Evolutionary conservation across 306 rosid genomes (phyloP).

Genomic region (Prosopis cineraria): DNA sequence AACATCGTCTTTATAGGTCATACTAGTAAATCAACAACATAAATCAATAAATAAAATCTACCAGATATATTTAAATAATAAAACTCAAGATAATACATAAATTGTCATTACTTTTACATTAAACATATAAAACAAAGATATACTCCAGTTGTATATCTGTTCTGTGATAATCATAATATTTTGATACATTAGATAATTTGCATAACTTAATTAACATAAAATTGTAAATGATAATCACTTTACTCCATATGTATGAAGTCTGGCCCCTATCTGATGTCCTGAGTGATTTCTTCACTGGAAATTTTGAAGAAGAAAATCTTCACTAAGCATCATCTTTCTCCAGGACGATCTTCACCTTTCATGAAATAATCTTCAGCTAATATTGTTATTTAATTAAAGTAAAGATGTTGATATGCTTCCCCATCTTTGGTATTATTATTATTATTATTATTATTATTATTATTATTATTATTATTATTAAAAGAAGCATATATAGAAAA

Average conservation of each 20-base stretch:
- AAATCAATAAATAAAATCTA: background rate
- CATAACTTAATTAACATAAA: background rate
- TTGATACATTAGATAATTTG: background rate
- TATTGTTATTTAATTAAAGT: background rate
- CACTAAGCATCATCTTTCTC: background rate
- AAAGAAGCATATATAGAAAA: background rate
- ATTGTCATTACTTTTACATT: background rate
- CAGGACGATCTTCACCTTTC: background rate
- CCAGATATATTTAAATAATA: background rate
- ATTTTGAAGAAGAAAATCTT: background rate
- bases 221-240: background rate
- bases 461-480: too few species aligned
- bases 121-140: background rate
- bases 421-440: background rate
- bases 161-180: background rate
- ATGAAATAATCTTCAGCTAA: background rate
- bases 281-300: background rate
- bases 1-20: too few species aligned
- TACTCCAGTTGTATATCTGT: background rate
- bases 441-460: background rate
- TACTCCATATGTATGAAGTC: background rate
- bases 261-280: too few species aligned
- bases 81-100: background rate
- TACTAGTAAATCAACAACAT: background rate
- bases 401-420: background rate